Evolutionary conservation across 495 filamentous ascomycete species (phyloP).

Genomic region (Patellaria atrata): DNA sequence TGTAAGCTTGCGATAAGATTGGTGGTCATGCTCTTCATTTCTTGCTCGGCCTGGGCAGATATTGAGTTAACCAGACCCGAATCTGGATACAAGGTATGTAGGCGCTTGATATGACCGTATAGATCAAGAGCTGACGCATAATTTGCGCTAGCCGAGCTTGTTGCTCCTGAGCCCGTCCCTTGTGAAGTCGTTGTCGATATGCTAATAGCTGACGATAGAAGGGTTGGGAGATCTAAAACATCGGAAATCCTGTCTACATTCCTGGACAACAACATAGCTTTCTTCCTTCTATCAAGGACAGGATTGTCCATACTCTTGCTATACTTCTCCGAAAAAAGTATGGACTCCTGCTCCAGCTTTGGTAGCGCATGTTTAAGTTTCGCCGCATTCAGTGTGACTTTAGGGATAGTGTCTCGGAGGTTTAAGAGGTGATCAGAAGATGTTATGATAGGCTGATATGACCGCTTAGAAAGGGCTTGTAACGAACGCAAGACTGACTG

Average conservation of each 20-base stretch:
- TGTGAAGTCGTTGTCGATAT: conserved; percentile 33
- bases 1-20: conserved; percentile 70
- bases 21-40: conserved; percentile 78
- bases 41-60: conserved; percentile 62
- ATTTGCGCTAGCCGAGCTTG: conserved; percentile 45
- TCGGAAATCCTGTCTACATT: conserved; percentile 86
- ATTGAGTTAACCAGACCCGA: conserved; percentile 63
- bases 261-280: conserved; percentile 68
- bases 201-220: conserved; percentile 64
- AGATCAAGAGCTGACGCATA: conserved; percentile 87
- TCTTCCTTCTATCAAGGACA: conserved; percentile 58
- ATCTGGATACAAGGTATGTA: conserved; percentile 68
- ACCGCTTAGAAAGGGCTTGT: conserved; percentile 78
- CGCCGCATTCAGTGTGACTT: conserved; percentile 46
- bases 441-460: conserved; percentile 73
- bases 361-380: conserved; percentile 60
- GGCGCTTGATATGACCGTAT: conserved; percentile 80
- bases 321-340: conserved; percentile 72
- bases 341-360: conserved; percentile 60
- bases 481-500: conserved; percentile 76
- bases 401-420: conserved; percentile 50
- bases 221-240: conserved; percentile 77
- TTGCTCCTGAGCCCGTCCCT: conserved; percentile 23
- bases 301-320: conserved; percentile 58
- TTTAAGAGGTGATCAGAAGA: conserved; percentile 65